Base-by-base conservation (phyloP, 1,284 basidiomycete genomes). In the Pholiota adiposa region DNA sequence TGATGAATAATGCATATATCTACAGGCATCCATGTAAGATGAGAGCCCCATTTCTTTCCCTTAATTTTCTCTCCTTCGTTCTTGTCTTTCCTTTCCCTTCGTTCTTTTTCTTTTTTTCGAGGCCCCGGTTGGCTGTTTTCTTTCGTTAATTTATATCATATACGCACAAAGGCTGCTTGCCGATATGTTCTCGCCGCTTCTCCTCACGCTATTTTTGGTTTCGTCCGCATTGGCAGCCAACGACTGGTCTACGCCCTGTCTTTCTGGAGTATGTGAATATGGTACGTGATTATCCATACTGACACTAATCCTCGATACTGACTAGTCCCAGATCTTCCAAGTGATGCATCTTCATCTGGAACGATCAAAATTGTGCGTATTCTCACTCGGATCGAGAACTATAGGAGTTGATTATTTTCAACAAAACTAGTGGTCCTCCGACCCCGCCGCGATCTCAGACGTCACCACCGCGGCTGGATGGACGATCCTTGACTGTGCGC, bases 381-480 rank as follows among this genome's bases (percentile, higher is more conserved):
- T 14, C 51, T 75, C 63, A n/a, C 19, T 29, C 6, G 21, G 38
- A 16, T 36, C 33, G n/a, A 33, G 44, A 12, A 11, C n/a, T 51
- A 44, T 43, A 11, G 31, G 11, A 33, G 9, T n/a, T n/a, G n/a
- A n/a, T n/a, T n/a, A n/a, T n/a, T n/a, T 48, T 19, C 31, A 33
- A 33, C 31, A 33, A 4, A 25, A 43, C 18, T 58, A 81, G 81
- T 80, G 75, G 75, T 83, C 83, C 6, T 69, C 78, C 1, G 53
- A 72, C 1, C 67, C 67, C 27, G 73, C 80, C 3, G 44, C 44
- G 11, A 80, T 86, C 41, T 79, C 82, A 3, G 84, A 86, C 64
- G 79, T 86, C 55, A 85, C 84, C 0, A 51, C 69, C 7, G 82
- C 82, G 5, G 81, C 80, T 12, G 83, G 83, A 46, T 86, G 84